These are phyloP conservation scores for Suillus paluster DNA, from an alignment of 768 basidiomycete species.

Conservation along the genomic window DNA sequence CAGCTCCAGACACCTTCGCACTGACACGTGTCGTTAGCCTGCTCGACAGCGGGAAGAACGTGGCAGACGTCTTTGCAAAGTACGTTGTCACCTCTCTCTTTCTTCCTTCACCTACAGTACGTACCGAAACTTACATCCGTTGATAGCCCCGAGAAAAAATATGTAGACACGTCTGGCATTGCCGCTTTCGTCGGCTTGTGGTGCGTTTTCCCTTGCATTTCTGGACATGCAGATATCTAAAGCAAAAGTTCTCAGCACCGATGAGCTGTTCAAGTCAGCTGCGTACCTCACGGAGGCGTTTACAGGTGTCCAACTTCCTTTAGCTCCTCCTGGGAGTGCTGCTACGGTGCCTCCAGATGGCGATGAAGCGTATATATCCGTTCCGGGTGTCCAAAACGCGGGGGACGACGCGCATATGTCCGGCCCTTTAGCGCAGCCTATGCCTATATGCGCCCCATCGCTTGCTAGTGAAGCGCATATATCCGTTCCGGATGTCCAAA, in stretches of 20 bases:
- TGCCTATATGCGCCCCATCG: not conserved
- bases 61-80: conserved; percentile 53
- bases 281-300: conserved; percentile 77
- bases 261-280: conserved; percentile 78
- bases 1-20: conserved; percentile 72
- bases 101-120: not conserved
- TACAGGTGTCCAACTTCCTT: conserved; percentile 31
- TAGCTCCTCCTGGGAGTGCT: not conserved
- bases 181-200: conserved; percentile 68
- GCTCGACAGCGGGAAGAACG: conserved; percentile 67
- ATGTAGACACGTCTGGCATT: conserved; percentile 41
- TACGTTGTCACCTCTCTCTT: conserved; percentile 27
- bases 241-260: conserved; percentile 48
- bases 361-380: not conserved
- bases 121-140: not conserved
- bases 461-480: not conserved
- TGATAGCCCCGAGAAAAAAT: conserved; percentile 45
- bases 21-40: conserved; percentile 71
- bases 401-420: not conserved
- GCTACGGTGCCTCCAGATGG: not conserved
- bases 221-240: not conserved
- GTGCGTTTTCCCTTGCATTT: conserved; percentile 41
- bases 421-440: not conserved
- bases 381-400: not conserved
- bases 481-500: not conserved